Conservation (phyloP, 148 eudicot species). For the Chenopodium quinoa region DNA sequence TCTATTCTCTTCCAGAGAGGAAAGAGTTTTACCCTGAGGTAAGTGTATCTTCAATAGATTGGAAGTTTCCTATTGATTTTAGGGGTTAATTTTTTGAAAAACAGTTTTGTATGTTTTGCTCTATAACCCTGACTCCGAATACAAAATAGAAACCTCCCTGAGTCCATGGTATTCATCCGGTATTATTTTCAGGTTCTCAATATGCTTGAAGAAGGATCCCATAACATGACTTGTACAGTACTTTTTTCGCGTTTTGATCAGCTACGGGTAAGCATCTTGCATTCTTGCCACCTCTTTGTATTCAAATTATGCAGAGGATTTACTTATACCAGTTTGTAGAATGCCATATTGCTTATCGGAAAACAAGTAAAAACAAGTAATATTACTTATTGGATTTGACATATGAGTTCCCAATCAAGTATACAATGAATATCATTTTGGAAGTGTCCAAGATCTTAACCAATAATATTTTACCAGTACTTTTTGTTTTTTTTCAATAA, state of each 20-base stretch:
- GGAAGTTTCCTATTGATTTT: neutral
- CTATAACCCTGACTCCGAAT: neutral
- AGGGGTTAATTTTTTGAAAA: slow-evolving; percentile 1
- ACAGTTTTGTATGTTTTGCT: neutral
- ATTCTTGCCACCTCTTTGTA: slow-evolving; percentile 9
- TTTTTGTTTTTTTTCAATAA: too few relatives aligned
- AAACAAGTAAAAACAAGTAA: neutral
- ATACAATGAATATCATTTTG: neutral
- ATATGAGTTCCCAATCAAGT: neutral
- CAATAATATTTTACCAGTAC: too few relatives aligned
- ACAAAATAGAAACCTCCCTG: neutral
- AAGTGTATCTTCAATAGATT: slow-evolving; percentile 17
- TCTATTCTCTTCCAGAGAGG: slow-evolving; percentile 94
- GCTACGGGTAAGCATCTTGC: slow-evolving; percentile 53
- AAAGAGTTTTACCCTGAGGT: slow-evolving; percentile 99
- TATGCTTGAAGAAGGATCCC: slow-evolving; percentile 81
- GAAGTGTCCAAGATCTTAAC: neutral
- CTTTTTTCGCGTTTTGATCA: slow-evolving; percentile 73
- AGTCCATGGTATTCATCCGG: neutral
- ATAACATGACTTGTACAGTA: slow-evolving; percentile 67
- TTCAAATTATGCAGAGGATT: neutral
- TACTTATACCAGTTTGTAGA: neutral
- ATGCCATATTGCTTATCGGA: neutral
- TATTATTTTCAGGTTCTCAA: slow-evolving; percentile 60
- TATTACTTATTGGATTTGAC: neutral